phyloP scores from a whole-genome alignment of 2,329 filamentous ascomycete species.

The Bipolaris oryzae region DNA sequence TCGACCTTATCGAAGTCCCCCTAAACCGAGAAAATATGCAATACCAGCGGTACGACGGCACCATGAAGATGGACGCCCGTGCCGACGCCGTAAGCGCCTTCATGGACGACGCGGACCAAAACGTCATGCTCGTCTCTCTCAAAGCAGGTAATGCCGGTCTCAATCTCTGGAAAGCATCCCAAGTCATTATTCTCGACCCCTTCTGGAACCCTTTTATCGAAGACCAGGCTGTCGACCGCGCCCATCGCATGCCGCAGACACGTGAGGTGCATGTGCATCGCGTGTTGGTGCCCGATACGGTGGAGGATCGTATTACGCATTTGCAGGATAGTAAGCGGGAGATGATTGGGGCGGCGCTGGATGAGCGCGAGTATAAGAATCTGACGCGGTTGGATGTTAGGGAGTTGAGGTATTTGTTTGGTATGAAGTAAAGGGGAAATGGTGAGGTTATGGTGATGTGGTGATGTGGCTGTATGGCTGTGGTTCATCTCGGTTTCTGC shows the following conservation, averaged over 20 bases:
- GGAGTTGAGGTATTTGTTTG: constrained; percentile 76
- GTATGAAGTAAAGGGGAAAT: constrained; percentile 21
- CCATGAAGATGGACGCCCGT: constrained; percentile 70
- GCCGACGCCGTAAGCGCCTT: constrained; percentile 72
- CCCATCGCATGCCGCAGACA: constrained; percentile 84
- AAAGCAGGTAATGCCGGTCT: constrained; percentile 85
- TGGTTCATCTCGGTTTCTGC: too few species aligned
- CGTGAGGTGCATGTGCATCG: constrained; percentile 78
- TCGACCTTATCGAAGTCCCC: constrained; percentile 78
- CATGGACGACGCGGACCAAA: constrained; percentile 63
- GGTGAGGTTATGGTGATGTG: too few species aligned
- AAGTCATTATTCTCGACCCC: constrained; percentile 88
- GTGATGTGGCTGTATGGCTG: too few species aligned
- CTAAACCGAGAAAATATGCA: constrained; percentile 63
- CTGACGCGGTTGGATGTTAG: constrained; percentile 68
- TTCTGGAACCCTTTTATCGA: constrained; percentile 96
- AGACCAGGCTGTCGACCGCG: constrained; percentile 88
- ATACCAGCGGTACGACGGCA: constrained; percentile 76
- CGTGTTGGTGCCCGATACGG: constrained; percentile 75
- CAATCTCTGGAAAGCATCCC: constrained; percentile 81
- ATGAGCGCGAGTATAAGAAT: constrained; percentile 71
- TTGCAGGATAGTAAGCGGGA: constrained; percentile 80
- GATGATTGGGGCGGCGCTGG: constrained; percentile 78
- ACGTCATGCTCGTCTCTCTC: constrained; percentile 77
- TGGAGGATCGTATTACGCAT: constrained; percentile 83